A percentile compares a stretch with the other conserved stretches of the same genome.
phyloP scores from a whole-genome alignment of 306 rosid species.

The Vigna reflexopilosa region DNA sequence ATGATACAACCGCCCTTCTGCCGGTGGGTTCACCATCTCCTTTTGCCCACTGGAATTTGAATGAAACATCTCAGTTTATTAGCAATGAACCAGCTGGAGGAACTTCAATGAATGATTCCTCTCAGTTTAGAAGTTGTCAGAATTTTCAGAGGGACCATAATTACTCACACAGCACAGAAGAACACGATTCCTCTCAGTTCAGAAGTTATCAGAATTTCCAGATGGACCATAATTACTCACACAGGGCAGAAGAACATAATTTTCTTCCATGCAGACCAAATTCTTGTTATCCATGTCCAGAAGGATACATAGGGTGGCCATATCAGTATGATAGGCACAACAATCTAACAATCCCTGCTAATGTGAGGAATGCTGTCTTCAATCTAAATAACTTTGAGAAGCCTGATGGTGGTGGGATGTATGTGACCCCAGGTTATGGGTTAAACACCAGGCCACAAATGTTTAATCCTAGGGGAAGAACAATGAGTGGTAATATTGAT shows the following conservation, averaged over 20 bases:
- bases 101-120: constrained; percentile 34
- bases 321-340: constrained; percentile 26
- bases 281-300: constrained; percentile 25
- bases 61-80: constrained; percentile 36
- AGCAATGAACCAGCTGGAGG: constrained; percentile 24
- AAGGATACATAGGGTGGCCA: constrained; percentile 38
- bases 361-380: constrained; percentile 34
- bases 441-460: constrained; percentile 31
- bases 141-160: constrained; percentile 30
- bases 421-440: constrained; percentile 9
- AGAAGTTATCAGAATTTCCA: constrained; percentile 38
- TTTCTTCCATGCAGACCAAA: constrained; percentile 2
- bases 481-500: constrained; percentile 26
- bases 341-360: constrained; percentile 33
- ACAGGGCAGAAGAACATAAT: constrained; percentile 7
- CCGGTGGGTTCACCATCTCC: constrained; percentile 36
- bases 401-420: constrained; percentile 30
- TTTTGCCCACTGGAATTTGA: constrained; percentile 30
- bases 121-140: constrained; percentile 41
- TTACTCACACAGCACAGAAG: constrained; percentile 7
- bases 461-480: constrained; percentile 40
- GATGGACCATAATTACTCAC: constrained; percentile 14
- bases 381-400: constrained; percentile 37
- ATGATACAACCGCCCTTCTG: constrained; percentile 1
- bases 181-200: constrained; percentile 40